Evolutionary conservation across 495 filamentous ascomycete species (phyloP).

Genomic region (Jackrogersella multiformis): DNA sequence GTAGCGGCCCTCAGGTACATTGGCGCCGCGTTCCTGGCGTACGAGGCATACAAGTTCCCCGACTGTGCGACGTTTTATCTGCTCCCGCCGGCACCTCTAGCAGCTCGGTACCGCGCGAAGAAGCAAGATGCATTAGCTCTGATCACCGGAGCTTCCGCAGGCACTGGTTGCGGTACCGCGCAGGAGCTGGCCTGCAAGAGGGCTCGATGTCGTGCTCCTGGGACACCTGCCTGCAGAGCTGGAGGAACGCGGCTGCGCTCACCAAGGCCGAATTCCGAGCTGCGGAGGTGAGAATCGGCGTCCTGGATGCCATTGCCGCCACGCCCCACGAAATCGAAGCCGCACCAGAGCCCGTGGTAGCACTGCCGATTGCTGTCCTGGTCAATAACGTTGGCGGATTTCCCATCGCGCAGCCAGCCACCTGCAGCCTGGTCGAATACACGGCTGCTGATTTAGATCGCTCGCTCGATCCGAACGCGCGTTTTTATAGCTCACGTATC

Average conservation of each 20-base stretch:
- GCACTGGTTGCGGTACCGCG: constrained; percentile 63
- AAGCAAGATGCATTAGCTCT: constrained; percentile 50
- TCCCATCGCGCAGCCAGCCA: constrained; percentile 33
- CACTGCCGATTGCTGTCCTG: constrained; percentile 42
- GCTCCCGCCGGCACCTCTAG: constrained; percentile 32
- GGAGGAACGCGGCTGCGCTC: constrained; percentile 19
- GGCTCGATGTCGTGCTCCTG: constrained; percentile 64
- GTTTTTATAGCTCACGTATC: constrained; percentile 53
- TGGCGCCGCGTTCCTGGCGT: constrained; percentile 40
- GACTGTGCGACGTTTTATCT: constrained; percentile 35
- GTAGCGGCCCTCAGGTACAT: constrained; percentile 18
- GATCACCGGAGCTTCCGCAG: constrained; percentile 67
- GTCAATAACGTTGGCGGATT: constrained; percentile 48
- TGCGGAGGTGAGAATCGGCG: constrained; percentile 22
- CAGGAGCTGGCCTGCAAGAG: constrained; percentile 57
- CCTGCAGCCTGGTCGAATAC: constrained; percentile 35
- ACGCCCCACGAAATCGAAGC: constrained; percentile 33
- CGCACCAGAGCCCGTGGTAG: constrained; percentile 21
- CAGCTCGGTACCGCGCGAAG: constrained; percentile 29
- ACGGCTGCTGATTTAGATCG: constrained; percentile 41
- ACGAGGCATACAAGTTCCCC: constrained; percentile 32
- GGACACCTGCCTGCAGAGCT: constrained; percentile 50
- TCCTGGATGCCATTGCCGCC: constrained; percentile 37
- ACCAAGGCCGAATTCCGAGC: constrained; percentile 26
- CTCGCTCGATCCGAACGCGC: constrained; percentile 46